These are phyloP conservation scores for Rhizodiscina lignyota DNA, from an alignment of 495 filamentous ascomycete genomes.

Conservation along the genomic window DNA sequence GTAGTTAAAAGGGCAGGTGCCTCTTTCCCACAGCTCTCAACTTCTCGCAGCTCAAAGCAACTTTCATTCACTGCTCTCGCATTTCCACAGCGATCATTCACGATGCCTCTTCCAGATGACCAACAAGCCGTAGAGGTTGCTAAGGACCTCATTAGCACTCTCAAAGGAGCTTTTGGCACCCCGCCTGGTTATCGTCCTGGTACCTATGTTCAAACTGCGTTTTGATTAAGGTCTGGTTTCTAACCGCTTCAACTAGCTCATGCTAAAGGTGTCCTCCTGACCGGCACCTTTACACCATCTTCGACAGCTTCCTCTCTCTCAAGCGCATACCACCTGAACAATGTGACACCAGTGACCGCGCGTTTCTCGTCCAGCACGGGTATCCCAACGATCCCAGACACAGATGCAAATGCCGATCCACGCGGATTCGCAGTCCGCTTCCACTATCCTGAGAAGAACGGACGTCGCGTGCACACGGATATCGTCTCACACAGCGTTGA, in stretches of 20 bases:
- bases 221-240: no score
- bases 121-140: constrained; percentile 23
- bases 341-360: constrained; percentile 26
- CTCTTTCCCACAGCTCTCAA: no score
- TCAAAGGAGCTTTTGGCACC: constrained; percentile 27
- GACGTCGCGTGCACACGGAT: constrained; percentile 35
- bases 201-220: constrained; percentile 5
- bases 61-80: no score
- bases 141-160: constrained; percentile 19
- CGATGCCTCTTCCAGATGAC: constrained; percentile 14
- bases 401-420: constrained; percentile 29
- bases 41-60: no score
- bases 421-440: constrained; percentile 34
- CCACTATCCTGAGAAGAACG: constrained; percentile 13
- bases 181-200: constrained; percentile 31
- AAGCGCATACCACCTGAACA: constrained; percentile 32
- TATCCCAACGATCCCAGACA: constrained; percentile 33
- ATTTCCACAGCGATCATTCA: neutral
- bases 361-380: constrained; percentile 39
- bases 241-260: constrained; percentile 23
- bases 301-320: constrained; percentile 24
- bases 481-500: constrained; percentile 33
- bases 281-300: constrained; percentile 33
- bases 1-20: no score
- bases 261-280: constrained; percentile 31